Evolutionary conservation across 1,284 basidiomycete species (phyloP), one percentile per base, ranked within the genome.

Genomic region (Rhodotorula mucilaginosa): DNA sequence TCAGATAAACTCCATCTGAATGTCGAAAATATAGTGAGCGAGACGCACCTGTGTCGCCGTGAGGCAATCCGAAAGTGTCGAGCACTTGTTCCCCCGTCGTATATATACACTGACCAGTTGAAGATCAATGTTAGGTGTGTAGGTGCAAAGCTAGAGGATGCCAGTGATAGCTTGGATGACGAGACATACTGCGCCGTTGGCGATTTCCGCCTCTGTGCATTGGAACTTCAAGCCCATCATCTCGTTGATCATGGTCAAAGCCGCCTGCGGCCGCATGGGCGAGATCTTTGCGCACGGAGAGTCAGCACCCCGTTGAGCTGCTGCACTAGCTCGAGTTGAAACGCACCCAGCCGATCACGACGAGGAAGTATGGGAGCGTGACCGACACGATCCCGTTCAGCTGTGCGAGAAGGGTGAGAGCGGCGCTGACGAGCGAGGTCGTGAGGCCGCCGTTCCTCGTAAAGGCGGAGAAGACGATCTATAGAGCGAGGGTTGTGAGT

Each of bases 231-330:
- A 73, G 7, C 82, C 82, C 12, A 74, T 58, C 29, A 80, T 77
- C 70, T 83, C 83, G 77, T 84, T 84, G 80, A 84, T 84, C 61
- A 83, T 79, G 56, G 82, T 79, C 18, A 84, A 70, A 21, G 78
- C 72, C 8, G 80, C 79, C 19, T 81, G 80, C 34, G 74, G 74
- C 67, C 79, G 79, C 70, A 78, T 75, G 0, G 78, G 77, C 12
- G 76, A 73, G n/a, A 71, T 67, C 71, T 76, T 71, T 63, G 44
- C 72, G 46, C 5, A n/a, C 6, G 26, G 12, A 31, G 12, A 16
- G 12, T 44, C 47, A 47, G 21, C 8, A 54, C 18, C 16, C 8
- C 26, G 21, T 23, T 13, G 29, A 34, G 6, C 13, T 8, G 15
- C 15, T 4, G 23, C n/a, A 48, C 34, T 6, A 15, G 26, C 23